Evolutionary conservation across 495 filamentous ascomycete species (phyloP).

Genomic region (Hyaloscypha finlandica): DNA sequence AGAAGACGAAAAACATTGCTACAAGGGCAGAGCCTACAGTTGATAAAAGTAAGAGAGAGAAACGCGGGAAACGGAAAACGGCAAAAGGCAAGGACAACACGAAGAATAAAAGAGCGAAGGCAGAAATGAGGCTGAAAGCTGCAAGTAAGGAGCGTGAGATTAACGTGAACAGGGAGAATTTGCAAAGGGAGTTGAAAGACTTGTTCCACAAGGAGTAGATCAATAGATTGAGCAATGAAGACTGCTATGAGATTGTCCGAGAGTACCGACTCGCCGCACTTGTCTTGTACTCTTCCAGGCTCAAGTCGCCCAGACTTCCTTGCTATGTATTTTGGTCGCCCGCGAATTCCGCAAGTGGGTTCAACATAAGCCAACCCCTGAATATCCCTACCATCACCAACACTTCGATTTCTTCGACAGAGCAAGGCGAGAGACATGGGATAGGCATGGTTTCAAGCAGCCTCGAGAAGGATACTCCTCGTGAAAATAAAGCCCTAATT

Average conservation of each 20-base stretch:
- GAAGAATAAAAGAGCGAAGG: background rate
- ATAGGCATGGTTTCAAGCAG: too few species aligned
- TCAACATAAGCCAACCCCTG: too few species aligned
- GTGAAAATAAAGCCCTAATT: conserved; percentile 2
- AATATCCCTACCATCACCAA: too few species aligned
- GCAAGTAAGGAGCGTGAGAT: background rate
- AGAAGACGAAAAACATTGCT: conserved; percentile 15
- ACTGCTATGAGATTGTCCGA: background rate
- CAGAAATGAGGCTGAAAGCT: background rate
- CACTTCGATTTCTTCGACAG: too few species aligned
- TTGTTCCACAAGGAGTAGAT: background rate
- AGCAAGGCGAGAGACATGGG: too few species aligned
- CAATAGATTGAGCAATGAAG: background rate
- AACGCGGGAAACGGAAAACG: conserved; percentile 6
- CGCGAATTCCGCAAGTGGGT: too few species aligned
- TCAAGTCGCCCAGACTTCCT: too few species aligned
- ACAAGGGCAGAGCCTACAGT: conserved; percentile 20
- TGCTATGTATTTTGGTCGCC: too few species aligned
- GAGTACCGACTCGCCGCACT: background rate
- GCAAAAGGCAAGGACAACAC: background rate
- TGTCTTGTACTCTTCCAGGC: background rate
- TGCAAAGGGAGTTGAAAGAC: background rate
- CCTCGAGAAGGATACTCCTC: too few species aligned
- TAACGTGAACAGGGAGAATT: background rate
- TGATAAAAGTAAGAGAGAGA: conserved; percentile 25